Base-by-base conservation (phyloP, 768 basidiomycete species). In the Kwoniella pini region DNA sequence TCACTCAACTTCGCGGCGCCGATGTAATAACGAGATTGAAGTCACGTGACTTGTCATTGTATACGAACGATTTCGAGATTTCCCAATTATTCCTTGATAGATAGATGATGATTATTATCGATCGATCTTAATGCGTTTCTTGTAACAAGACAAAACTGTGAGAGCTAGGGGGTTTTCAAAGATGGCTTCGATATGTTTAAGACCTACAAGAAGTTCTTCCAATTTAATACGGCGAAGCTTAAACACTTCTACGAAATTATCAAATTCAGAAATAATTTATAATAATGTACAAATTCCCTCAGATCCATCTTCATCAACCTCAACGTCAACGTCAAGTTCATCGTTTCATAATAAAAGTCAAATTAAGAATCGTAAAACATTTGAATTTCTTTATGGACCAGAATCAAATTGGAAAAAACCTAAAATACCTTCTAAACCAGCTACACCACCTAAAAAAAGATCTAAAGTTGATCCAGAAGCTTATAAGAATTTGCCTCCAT, bases 341-440 rank as follows among this genome's bases (percentile, higher is more conserved):
- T 21, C 24, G 26, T 13, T 22, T 2, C 21, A 15, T n/a, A 36
- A 36, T n/a, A n/a, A 54, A 11, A 1, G 13, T 12, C 42, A 50
- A 12, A 31, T 42, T 12, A 44, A 27, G 31, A 57, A 53, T 12
- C n/a, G 38, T 15, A 51, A 36, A 27, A 59, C 57, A 26, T 44
- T 45, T n/a, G 57, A 59, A 15, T 51, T 59, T 2, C 48, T 59
- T 2, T 59, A 59, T 19, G 57, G 57, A 40, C 27, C 46, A 15
- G 42, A 42, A 19, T 59, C 57, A 19, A 45, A 45, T 17, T 59
- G 57, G 57, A 31, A 39, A 11, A 59, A 59, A 44, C 57, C 57
- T 21, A 59, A 51, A 33, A 26, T 44, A n/a, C 57, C 57, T 13
- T 45, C 42, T 6, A 59, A 52, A 44, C 43, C 57, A 17, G 24